phyloP scores from a whole-genome alignment of 352 stramenopile genomes.

The Globisporangium paddicum region DNA sequence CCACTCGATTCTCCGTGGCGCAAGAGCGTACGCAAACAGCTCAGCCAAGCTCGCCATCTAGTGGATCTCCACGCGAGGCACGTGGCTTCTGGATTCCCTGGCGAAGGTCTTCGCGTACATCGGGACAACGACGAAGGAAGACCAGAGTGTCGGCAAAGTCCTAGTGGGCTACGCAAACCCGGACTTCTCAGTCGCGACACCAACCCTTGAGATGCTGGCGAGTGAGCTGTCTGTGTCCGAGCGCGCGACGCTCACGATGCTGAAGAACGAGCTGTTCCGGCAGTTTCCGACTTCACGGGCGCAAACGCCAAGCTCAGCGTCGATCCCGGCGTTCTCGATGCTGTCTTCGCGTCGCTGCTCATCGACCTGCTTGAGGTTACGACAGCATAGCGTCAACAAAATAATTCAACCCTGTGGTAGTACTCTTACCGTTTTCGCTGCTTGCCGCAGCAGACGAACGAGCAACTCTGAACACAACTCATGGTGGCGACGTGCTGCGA shows the following conservation, averaged over 20 bases:
- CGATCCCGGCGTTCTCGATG: neutral
- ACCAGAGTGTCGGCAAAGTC: constrained; percentile 18
- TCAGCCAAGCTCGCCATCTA: constrained; percentile 17
- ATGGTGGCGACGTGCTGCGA: neutral
- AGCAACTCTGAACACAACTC: neutral
- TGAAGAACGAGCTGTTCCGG: neutral
- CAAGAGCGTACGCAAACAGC: constrained; percentile 11
- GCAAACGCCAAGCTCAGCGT: neutral
- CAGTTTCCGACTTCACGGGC: neutral
- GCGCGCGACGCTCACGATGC: neutral
- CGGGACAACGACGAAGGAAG: constrained; percentile 14
- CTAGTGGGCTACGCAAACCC: constrained; percentile 10
- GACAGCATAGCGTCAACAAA: neutral
- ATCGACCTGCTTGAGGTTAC: neutral
- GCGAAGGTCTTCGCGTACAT: constrained; percentile 24
- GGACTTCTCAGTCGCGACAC: constrained; percentile 6
- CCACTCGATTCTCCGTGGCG: neutral
- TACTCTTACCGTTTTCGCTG: neutral
- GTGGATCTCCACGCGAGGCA: constrained; percentile 14
- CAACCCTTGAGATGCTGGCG: neutral
- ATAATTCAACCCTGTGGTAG: neutral
- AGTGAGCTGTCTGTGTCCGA: neutral
- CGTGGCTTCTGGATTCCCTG: constrained; percentile 14
- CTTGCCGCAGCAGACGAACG: neutral
- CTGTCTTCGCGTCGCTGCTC: neutral